phyloP scores from a whole-genome alignment of 805 yeast genomes.

The Tetrapisispora namnaoensis region DNA sequence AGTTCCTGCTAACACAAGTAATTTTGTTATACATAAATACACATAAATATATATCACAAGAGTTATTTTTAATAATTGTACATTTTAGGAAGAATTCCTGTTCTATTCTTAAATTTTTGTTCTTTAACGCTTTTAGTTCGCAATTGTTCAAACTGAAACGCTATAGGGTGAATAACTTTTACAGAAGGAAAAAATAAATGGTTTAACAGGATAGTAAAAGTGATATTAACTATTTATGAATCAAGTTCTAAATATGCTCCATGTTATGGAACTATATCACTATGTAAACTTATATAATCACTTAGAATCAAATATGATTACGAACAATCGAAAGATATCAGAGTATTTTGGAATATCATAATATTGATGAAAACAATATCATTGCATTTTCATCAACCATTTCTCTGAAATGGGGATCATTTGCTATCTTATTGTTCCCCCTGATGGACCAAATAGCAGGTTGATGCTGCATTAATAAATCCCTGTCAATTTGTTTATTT shows the following conservation, averaged over 20 bases:
- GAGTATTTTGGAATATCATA: constrained; percentile 3
- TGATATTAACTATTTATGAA: too few species aligned
- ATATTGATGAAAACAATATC: constrained; percentile 15
- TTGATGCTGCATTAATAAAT: neutral
- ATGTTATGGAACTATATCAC: too few species aligned
- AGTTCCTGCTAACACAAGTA: neutral
- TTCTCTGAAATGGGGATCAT: neutral
- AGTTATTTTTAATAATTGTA: neutral
- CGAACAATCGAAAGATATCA: too few species aligned
- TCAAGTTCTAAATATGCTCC: too few species aligned
- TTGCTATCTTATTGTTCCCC: neutral
- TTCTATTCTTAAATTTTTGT: neutral
- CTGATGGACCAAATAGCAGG: neutral
- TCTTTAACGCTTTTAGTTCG: neutral
- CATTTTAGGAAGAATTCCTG: neutral
- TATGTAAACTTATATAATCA: too few species aligned
- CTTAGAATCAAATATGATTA: too few species aligned
- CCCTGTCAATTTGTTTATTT: neutral
- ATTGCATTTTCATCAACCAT: constrained; percentile 1
- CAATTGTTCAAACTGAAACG: neutral
- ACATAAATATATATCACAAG: neutral
- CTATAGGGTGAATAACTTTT: neutral
- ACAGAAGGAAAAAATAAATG: too few species aligned
- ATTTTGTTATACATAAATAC: neutral
- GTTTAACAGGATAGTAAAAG: too few species aligned